A percentile compares a stretch with the other conserved stretches of the same genome.
These are phyloP conservation scores for Teunomyces pallodes DNA, from an alignment of 805 yeast genomes.

Conservation along the genomic window DNA sequence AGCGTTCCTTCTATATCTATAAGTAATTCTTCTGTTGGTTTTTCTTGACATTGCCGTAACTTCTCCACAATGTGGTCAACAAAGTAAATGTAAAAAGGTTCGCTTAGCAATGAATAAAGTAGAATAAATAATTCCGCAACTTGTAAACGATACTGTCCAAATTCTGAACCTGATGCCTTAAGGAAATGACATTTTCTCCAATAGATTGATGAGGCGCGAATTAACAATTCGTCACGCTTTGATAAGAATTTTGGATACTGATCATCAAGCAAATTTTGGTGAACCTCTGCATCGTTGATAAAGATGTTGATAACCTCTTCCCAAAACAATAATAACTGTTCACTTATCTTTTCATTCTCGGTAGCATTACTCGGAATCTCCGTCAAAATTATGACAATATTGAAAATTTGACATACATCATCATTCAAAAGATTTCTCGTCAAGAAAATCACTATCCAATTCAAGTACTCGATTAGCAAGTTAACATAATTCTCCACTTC, in stretches of 20 bases:
- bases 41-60: slow-evolving; percentile 8
- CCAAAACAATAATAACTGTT: slow-evolving; percentile 65
- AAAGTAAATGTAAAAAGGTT: slow-evolving; percentile 45
- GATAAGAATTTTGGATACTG: slow-evolving; percentile 12
- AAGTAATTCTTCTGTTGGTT: slow-evolving; percentile 13
- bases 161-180: slow-evolving; percentile 47
- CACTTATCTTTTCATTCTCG: slow-evolving; percentile 54
- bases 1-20: slow-evolving; percentile 59
- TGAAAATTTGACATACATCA: slow-evolving; percentile 39
- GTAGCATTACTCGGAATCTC: slow-evolving; percentile 57
- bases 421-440: slow-evolving; percentile 38
- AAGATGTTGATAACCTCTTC: slow-evolving; percentile 58
- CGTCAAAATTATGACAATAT: slow-evolving; percentile 52
- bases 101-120: slow-evolving; percentile 63
- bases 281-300: slow-evolving; percentile 44
- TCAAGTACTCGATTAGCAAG: slow-evolving; percentile 46
- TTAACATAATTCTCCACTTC: slow-evolving; percentile 43
- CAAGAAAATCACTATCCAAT: slow-evolving; percentile 43
- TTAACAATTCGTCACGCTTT: slow-evolving; percentile 35
- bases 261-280: slow-evolving; percentile 9
- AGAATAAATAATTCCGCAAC: slow-evolving; percentile 76
- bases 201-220: slow-evolving; percentile 56
- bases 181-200: slow-evolving; percentile 63
- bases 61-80: slow-evolving; percentile 29
- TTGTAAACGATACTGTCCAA: slow-evolving; percentile 65